phyloP scores from a whole-genome alignment of 768 basidiomycete species.

The Boletus sp. region DNA sequence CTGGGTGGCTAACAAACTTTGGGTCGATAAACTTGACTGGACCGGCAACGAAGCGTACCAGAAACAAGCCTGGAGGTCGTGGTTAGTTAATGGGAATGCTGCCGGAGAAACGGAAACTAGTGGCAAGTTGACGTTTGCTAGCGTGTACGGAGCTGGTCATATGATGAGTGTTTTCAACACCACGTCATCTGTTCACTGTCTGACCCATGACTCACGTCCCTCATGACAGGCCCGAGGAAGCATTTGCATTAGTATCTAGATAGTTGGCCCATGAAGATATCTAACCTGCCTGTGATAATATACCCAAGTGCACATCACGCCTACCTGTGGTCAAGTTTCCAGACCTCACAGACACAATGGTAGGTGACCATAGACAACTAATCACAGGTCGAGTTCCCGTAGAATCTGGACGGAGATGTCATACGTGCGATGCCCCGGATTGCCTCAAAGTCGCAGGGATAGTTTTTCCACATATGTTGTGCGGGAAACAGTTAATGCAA shows the following conservation, averaged over 20 bases:
- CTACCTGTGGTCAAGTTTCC: background rate
- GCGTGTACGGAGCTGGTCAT: constrained; percentile 68
- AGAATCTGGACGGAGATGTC: background rate
- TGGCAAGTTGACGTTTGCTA: constrained; percentile 61
- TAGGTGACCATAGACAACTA: background rate
- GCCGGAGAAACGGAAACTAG: constrained; percentile 57
- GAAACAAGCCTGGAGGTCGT: constrained; percentile 42
- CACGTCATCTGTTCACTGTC: constrained; percentile 15
- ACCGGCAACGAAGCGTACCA: constrained; percentile 48
- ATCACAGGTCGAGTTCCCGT: background rate
- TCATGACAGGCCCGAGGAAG: constrained; percentile 64
- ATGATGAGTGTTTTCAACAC: constrained; percentile 45
- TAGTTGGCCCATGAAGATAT: constrained; percentile 52
- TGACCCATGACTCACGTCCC: constrained; percentile 46
- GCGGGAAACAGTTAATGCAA: background rate
- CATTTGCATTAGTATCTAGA: constrained; percentile 57
- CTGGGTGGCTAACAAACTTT: constrained; percentile 61
- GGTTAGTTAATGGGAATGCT: constrained; percentile 50
- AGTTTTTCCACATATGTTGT: background rate
- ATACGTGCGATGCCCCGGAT: background rate
- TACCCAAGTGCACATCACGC: background rate
- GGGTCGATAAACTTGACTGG: constrained; percentile 62
- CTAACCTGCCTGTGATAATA: constrained; percentile 19
- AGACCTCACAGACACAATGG: background rate
- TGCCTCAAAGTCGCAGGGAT: background rate